These are phyloP conservation scores for Hydnum rufescens DNA, from an alignment of 768 basidiomycete species.

Conservation along the genomic window DNA sequence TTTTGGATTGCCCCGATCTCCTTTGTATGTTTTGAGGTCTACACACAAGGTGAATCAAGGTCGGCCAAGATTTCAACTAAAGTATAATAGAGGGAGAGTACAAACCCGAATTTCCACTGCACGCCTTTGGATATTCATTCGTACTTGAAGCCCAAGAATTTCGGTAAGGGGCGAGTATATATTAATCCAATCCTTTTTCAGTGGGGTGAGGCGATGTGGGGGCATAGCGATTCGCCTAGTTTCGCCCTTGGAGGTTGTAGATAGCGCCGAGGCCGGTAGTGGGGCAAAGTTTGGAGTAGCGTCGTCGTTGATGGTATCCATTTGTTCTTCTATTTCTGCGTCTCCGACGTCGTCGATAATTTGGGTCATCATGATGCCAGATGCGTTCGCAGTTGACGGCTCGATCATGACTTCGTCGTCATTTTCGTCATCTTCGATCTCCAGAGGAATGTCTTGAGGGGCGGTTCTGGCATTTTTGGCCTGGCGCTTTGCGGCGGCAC, in stretches of 20 bases:
- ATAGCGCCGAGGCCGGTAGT: slow-evolving; percentile 36
- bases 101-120: slow-evolving; percentile 84
- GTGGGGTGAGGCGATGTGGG: slow-evolving; percentile 90
- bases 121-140: slow-evolving; percentile 86
- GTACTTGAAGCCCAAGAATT: slow-evolving; percentile 81
- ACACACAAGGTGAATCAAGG: slow-evolving; percentile 14
- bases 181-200: slow-evolving; percentile 92
- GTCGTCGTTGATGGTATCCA: not conserved
- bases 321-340: not conserved
- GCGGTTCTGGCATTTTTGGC: too few species aligned
- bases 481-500: too few species aligned
- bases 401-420: too few species aligned
- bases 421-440: too few species aligned
- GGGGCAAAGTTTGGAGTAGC: slow-evolving; percentile 34
- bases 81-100: slow-evolving; percentile 6
- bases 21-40: slow-evolving; percentile 89
- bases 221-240: slow-evolving; percentile 80
- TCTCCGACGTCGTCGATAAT: not conserved
- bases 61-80: not conserved
- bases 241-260: slow-evolving; percentile 52
- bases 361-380: not conserved
- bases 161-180: slow-evolving; percentile 92
- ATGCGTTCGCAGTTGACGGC: too few species aligned
- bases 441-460: too few species aligned
- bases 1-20: slow-evolving; percentile 88